Base-by-base conservation (phyloP, 1,139 yeast species). In the Yamadazyma jaroonii region DNA sequence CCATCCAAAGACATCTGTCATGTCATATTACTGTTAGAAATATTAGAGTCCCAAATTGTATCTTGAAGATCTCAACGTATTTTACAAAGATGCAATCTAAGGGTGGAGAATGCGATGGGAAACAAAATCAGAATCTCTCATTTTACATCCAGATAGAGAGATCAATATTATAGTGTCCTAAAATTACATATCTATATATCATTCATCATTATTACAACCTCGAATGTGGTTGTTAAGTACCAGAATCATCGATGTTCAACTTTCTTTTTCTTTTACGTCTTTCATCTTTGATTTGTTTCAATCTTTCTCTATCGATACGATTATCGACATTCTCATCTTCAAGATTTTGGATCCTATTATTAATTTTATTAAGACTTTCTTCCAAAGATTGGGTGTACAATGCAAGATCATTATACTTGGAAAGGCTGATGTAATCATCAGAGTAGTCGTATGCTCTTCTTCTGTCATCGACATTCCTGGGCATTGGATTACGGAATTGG, bases 351-450 rank as follows among this genome's bases (percentile, higher is more conserved):
- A 53, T 42, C 22, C 56, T 30, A n/a, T 40, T 37, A 36, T 61
- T 64, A 53, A 67, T 59, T 20, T 42, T 48, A 26, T 43, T 43
- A 39, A 67, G 44, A 36, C 50, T 57, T 17, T 57, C 60, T 43
- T 66, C 68, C 20, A 67, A 48, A 1, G 59, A 47, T 26, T 59
- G 62, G 3, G 72, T 62, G 42, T 65, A 65, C 8, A 53, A 48
- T 17, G 64, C 61, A 35, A 67, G 53, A 35, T 65, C 67, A 37
- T 64, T 65, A 43, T 66, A 67, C 40, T 54, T 54, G 3, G 58
- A 52, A 38, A 59, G 44, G 10, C 62, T 50, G 11, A 67, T 64
- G 40, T 42, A 53, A 13, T 49, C 53, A 10, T 46, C 50, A 13
- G 42, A 36, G 27, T 32, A 26, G n/a, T 26, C 31, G 22, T 34